Percentiles rank a stretch among this genome's conserved stretches.
phyloP scores from a whole-genome alignment of 305 asterid genomes.

The Rubia peregrina region DNA sequence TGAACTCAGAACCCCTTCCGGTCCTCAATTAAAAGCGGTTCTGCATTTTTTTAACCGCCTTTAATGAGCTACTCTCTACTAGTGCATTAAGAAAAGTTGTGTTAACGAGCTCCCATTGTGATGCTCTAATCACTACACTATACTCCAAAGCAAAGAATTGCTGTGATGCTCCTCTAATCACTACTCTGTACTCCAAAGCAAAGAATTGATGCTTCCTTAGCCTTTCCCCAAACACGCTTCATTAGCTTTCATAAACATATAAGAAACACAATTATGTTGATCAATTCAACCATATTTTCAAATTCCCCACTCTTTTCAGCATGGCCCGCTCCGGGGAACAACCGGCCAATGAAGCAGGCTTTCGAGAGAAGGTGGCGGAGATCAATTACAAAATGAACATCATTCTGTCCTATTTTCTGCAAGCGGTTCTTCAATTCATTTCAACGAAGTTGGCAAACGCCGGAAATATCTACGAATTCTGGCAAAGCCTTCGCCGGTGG shows the following conservation, averaged over 20 bases:
- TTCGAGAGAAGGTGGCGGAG: constrained; percentile 8
- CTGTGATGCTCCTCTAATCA: too few relatives aligned
- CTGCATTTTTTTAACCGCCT: too few relatives aligned
- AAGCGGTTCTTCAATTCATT: constrained; percentile 24
- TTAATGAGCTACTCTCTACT: too few relatives aligned
- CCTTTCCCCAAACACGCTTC: not conserved
- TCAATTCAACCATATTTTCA: not conserved
- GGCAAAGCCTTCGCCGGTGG: constrained; percentile 34
- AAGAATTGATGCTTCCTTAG: not conserved
- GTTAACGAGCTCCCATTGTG: too few relatives aligned
- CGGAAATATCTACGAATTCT: constrained; percentile 37
- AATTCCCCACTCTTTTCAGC: not conserved
- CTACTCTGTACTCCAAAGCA: not conserved
- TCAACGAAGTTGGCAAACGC: constrained; percentile 15
- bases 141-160: too few relatives aligned
- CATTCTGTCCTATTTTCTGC: constrained; percentile 25
- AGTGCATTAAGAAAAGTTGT: too few relatives aligned
- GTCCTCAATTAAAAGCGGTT: too few relatives aligned
- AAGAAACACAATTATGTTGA: not conserved
- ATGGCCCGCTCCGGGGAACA: not conserved
- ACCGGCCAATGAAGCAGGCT: not conserved
- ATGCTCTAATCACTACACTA: too few relatives aligned
- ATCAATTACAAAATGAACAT: constrained; percentile 22
- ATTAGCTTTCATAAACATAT: not conserved
- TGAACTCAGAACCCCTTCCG: too few relatives aligned